Evolutionary conservation across 2,329 filamentous ascomycete species (phyloP).

Genomic region (Aspergillus spinulosporus): DNA sequence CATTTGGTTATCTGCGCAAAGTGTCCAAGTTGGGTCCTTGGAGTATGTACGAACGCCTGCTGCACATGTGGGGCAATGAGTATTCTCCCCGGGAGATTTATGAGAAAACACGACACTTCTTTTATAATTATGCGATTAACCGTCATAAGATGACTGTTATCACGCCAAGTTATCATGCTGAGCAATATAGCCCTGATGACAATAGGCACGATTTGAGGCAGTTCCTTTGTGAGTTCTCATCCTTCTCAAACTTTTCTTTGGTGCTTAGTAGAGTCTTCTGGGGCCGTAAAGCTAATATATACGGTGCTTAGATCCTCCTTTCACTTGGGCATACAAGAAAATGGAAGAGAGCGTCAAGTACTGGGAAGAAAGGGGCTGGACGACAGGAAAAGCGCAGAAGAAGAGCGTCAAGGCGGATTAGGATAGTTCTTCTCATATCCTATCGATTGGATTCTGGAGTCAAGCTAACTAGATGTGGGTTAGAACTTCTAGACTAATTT

Average conservation of each 20-base stretch:
- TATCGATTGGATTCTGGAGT: neutral
- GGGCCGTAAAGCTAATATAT: neutral
- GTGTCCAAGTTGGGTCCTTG: constrained; percentile 56
- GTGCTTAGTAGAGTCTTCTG: neutral
- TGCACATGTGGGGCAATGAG: constrained; percentile 51
- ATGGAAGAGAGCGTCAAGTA: constrained; percentile 50
- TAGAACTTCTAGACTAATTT: neutral
- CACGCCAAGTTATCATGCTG: constrained; percentile 58
- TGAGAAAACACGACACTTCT: constrained; percentile 49
- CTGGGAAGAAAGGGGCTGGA: constrained; percentile 44
- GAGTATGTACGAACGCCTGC: constrained; percentile 55
- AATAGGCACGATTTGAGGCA: constrained; percentile 61
- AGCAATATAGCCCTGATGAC: constrained; percentile 56
- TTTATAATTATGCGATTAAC: constrained; percentile 59
- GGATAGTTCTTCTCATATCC: neutral
- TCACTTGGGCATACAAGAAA: constrained; percentile 50
- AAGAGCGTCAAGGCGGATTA: constrained; percentile 40
- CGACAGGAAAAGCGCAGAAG: constrained; percentile 34
- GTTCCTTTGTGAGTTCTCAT: constrained; percentile 48
- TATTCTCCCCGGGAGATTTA: constrained; percentile 47
- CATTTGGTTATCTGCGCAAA: constrained; percentile 57
- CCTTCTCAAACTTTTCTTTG: neutral
- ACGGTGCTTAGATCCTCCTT: constrained; percentile 33
- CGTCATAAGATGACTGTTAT: constrained; percentile 65
- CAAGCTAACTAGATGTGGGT: no score